phyloP scores from a whole-genome alignment of 768 basidiomycete genomes.

The Dacryopinax spathularia region DNA sequence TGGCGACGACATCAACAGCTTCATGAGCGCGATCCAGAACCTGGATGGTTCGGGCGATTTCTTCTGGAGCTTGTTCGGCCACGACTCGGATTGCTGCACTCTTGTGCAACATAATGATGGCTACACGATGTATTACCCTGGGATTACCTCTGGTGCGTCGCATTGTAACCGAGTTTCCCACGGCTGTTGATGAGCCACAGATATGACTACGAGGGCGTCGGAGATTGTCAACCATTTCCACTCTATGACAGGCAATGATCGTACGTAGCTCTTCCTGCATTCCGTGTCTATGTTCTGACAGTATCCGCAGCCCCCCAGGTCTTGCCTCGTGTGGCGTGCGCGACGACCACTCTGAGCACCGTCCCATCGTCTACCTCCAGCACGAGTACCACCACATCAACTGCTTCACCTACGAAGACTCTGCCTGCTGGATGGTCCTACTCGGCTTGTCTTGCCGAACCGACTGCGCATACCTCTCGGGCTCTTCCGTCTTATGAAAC shows the following conservation, averaged over 20 bases:
- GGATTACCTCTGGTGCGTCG: not conserved
- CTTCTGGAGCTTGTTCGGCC: slow-evolving; percentile 17
- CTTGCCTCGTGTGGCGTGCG: not conserved
- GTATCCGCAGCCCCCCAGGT: not conserved
- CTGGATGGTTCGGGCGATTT: slow-evolving; percentile 10
- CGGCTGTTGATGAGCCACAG: too few relatives aligned
- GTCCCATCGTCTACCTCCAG: not conserved
- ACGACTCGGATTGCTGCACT: not conserved
- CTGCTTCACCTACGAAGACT: not conserved
- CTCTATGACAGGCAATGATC: not conserved
- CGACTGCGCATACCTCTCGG: not conserved
- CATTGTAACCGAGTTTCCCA: too few relatives aligned
- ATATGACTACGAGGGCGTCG: not conserved
- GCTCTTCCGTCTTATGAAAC: not conserved
- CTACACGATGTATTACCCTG: slow-evolving; percentile 13
- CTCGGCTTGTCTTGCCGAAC: not conserved
- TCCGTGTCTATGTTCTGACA: not conserved
- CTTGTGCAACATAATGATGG: slow-evolving; percentile 12
- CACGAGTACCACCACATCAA: not conserved
- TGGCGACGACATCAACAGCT: slow-evolving; percentile 11
- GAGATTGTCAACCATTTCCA: not conserved
- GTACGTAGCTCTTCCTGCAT: not conserved
- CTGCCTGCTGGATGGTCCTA: not conserved
- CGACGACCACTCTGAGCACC: not conserved
- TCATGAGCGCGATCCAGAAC: slow-evolving; percentile 11